Base-by-base conservation (phyloP, 129 eudicot genomes). In the Glebionis coronaria region DNA sequence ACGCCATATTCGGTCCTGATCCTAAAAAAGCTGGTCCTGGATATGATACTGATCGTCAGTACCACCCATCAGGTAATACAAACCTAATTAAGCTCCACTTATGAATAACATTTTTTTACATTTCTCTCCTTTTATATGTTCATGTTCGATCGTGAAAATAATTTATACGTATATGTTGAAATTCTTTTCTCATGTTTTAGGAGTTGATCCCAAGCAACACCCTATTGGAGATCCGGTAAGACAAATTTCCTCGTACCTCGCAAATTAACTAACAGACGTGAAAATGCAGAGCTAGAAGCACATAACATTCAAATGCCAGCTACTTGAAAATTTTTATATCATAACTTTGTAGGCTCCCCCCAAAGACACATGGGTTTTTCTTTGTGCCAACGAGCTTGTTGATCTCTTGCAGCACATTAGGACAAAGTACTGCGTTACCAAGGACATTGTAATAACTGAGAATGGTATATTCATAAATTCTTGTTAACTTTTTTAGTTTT, bases 351-450 rank as follows among this genome's bases (percentile, higher is more conserved):
- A 74, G 73, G 73, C 70, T 40, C 63, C 12, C 16, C 3, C 1
- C 2, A n/a, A n/a, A n/a, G 63, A 44, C 0, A 66, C 78, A 19
- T 74, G 79, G 79, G 61, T 75, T 35, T 75, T 35, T 75, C 73
- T 75, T 67, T 75, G 56, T 75, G 69, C 73, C 58, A 3, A 67
- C 2, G 74, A 59, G 47, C 74, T 75, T 59, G 21, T 21, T 23
- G 69, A 59, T 9, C 74, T 75, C 11, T 23, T 75, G 74, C 9
- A 1, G 5, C 4, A 3, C 31, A 31, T 75, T 51, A 35, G 40
- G 56, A 11, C 51, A 16, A 40, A 9, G 4, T 75, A 75, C 63
- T 1, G 42, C 3, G 38, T 75, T 20, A 13, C 29, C 11, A 67
- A 59, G n/a, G 1, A 23, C 2, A 9, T 59, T 38, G 31, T 75